Base-by-base conservation (phyloP, 2,329 filamentous ascomycete species). In the Diaporthe amygdali region DNA sequence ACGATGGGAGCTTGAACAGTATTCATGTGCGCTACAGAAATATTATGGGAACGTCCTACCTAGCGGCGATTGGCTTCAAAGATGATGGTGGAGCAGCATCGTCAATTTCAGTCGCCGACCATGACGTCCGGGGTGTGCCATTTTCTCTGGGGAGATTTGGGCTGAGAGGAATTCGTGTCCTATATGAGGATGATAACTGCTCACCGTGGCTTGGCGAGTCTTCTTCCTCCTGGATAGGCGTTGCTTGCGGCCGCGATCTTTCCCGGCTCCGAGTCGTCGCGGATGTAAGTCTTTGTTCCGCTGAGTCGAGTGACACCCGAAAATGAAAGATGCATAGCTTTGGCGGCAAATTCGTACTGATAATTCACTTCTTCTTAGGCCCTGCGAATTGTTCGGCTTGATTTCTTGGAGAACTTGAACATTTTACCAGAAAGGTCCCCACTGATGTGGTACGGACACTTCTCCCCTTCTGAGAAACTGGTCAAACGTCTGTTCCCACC, bases 81-180 rank as follows among this genome's bases (percentile, higher is more conserved):
- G 9, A 66, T 1, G 7, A 4, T 49, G 22, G 37, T n/a, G 63
- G 32, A 9, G 34, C 14, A 10, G 34, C 47, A n/a, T 41, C 15
- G 9, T 54, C 63, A 15, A 41, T 66, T 7, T 4, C 63, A 17
- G 22, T 66, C 15, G 34, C 63, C 47, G 8, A 52, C 25, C 14
- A 34, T 25, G 7, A n/a, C 63, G 27, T 66, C n/a, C 63, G 63
- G 5, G 63, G 63, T 47, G 44, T 66, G 32, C 63, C 39, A 14
- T 66, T 66, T 22, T 27, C 34, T 22, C 32, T 66, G 22, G 63
- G 47, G 9, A 66, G 32, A 22, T 66, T 66, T 52, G 63, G 63
- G 5, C 12, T 66, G 22, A 49, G 47, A 41, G 63, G 47, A 3
- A 30, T 54, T 22, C 34, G 49, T 39, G 20, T 66, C 25, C 2